Conservation (phyloP, 352 stramenopile genomes). For the Pythium biforme region DNA sequence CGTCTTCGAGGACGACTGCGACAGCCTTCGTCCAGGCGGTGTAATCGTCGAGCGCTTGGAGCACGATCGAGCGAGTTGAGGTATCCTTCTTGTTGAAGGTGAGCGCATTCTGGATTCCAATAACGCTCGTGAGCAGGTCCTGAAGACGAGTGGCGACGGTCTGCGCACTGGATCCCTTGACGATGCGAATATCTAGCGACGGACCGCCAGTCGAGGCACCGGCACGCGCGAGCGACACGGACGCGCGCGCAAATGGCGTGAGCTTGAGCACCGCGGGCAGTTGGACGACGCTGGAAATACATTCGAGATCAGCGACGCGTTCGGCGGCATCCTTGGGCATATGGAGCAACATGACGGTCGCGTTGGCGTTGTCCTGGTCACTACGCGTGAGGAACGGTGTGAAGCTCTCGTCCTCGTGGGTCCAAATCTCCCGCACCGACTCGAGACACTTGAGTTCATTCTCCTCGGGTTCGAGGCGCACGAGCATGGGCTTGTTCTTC, state of each 20-base stretch:
- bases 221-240: slow-evolving; percentile 34
- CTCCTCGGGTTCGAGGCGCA: slow-evolving; percentile 40
- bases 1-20: slow-evolving; percentile 48
- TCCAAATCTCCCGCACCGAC: slow-evolving; percentile 47
- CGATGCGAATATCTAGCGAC: slow-evolving; percentile 1
- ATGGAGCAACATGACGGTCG: slow-evolving; percentile 61
- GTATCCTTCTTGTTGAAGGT: slow-evolving; percentile 24
- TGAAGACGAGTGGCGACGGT: slow-evolving; percentile 33
- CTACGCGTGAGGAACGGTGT: slow-evolving; percentile 72
- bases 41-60: slow-evolving; percentile 53
- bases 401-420: slow-evolving; percentile 38
- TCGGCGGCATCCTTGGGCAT: slow-evolving; percentile 44
- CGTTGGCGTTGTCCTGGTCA: slow-evolving; percentile 38
- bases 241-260: slow-evolving; percentile 68
- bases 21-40: slow-evolving; percentile 52
- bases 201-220: slow-evolving; percentile 35
- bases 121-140: slow-evolving; percentile 28
- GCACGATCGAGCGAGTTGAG: slow-evolving; percentile 33
- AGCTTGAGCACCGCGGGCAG: slow-evolving; percentile 70
- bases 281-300: slow-evolving; percentile 48
- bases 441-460: slow-evolving; percentile 47
- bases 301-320: slow-evolving; percentile 43
- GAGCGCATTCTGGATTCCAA: slow-evolving; percentile 55
- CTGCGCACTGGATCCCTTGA: slow-evolving; percentile 29
- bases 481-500: slow-evolving; percentile 49